Evolutionary conservation across 495 filamentous ascomycete species (phyloP).

Genomic region (Alectoria sarmentosa): DNA sequence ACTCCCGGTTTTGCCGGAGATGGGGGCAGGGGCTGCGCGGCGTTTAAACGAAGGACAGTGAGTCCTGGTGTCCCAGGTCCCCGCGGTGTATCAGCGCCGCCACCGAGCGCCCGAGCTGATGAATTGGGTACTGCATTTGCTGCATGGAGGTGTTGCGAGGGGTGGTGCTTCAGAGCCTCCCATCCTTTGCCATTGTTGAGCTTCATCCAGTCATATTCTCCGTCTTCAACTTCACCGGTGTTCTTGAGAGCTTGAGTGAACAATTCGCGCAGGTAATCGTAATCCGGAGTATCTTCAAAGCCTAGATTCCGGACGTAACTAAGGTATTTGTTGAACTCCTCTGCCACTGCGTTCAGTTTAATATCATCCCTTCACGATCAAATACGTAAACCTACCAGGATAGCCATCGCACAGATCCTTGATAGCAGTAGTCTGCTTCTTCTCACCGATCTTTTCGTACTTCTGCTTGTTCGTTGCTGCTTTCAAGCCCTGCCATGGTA

Average conservation of each 20-base stretch:
- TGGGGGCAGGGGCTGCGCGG: constrained; percentile 83
- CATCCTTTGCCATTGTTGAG: constrained; percentile 90
- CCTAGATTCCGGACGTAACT: constrained; percentile 96
- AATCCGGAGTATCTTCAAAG: constrained; percentile 98
- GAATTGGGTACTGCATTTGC: constrained; percentile 65
- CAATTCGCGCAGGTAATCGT: constrained; percentile 93
- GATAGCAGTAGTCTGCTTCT: constrained; percentile 97
- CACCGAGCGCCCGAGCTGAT: constrained; percentile 71
- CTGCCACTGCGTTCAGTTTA: constrained; percentile 35
- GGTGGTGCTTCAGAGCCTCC: constrained; percentile 84
- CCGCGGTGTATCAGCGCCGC: constrained; percentile 52
- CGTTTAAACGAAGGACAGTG: constrained; percentile 92
- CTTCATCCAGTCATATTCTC: constrained; percentile 99
- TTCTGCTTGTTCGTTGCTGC: constrained; percentile 99
- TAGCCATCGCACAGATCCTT: constrained; percentile 96
- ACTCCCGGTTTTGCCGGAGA: constrained; percentile 75
- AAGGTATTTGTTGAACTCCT: constrained; percentile 96
- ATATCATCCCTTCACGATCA: constrained; percentile 7
- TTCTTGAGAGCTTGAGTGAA: constrained; percentile 96
- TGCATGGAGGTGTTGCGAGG: constrained; percentile 69
- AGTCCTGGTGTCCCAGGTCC: constrained; percentile 55
- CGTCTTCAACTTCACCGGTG: constrained; percentile 90
- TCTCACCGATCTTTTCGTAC: constrained; percentile 99
- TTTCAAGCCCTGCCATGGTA: constrained; percentile 98
- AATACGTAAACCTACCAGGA: constrained; percentile 49